These are phyloP conservation scores for Moringa oleifera DNA, from an alignment of 345 rosid genomes.

Conservation along the genomic window DNA sequence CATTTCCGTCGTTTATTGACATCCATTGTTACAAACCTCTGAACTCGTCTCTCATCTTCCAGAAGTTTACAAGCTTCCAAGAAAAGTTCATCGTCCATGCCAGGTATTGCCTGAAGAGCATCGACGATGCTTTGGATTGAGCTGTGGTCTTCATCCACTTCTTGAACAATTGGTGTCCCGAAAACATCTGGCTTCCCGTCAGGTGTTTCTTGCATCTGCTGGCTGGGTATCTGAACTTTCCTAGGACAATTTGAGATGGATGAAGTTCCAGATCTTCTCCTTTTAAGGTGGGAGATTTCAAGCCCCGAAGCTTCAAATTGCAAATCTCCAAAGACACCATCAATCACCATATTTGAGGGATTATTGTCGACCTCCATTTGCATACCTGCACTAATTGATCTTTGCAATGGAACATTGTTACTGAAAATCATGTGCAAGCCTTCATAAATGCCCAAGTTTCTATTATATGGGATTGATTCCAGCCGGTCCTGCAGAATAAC, in stretches of 20 bases:
- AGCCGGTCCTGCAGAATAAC: not conserved
- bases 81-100: conserved; percentile 42
- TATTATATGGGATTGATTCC: not conserved
- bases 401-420: conserved; percentile 1
- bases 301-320: conserved; percentile 20
- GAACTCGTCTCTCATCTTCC: conserved; percentile 37
- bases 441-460: conserved; percentile 3
- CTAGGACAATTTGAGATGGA: conserved; percentile 14
- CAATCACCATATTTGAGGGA: conserved; percentile 13
- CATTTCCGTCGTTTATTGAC: conserved; percentile 31
- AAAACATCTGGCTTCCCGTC: conserved; percentile 3
- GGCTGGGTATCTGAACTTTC: conserved; percentile 21
- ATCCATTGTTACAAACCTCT: conserved; percentile 38
- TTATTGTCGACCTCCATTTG: conserved; percentile 16
- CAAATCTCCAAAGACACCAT: conserved; percentile 19
- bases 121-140: conserved; percentile 38
- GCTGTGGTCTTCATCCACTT: conserved; percentile 12
- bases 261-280: conserved; percentile 22
- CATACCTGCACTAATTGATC: conserved; percentile 12
- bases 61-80: conserved; percentile 43
- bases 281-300: conserved; percentile 17
- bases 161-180: not conserved
- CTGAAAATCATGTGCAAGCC: conserved; percentile 23
- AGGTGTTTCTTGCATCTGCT: conserved; percentile 14
- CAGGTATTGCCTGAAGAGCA: conserved; percentile 44